Percentiles rank a stretch among this genome's conserved stretches.
Conservation (phyloP, 169 alveolate species). For the Babesia bigemina region DNA sequence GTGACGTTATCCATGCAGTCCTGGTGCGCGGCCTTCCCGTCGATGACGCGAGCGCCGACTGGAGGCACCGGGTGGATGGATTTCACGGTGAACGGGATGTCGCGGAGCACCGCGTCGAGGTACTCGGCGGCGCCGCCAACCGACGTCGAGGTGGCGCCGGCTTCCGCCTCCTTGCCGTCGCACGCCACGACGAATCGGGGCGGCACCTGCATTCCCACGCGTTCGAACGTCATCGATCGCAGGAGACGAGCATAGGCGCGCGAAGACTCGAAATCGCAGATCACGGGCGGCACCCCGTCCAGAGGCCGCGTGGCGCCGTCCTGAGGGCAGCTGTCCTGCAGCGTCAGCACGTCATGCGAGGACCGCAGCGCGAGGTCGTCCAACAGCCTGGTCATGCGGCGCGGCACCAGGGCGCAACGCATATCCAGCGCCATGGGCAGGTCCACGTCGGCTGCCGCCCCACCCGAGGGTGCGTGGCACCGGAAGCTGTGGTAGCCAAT, state of each 20-base stretch:
- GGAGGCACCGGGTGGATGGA: slow-evolving; percentile 11
- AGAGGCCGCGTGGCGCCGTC: slow-evolving; percentile 38
- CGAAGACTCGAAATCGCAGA: slow-evolving; percentile 71
- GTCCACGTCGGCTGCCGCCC: not conserved
- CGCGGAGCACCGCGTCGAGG: slow-evolving; percentile 52
- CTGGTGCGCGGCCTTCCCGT: not conserved
- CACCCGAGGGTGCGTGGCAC: slow-evolving; percentile 2
- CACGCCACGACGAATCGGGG: slow-evolving; percentile 80
- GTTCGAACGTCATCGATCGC: slow-evolving; percentile 72
- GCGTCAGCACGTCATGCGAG: not conserved
- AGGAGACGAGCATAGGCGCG: slow-evolving; percentile 73
- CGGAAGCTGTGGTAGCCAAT: slow-evolving; percentile 29
- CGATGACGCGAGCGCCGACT: not conserved
- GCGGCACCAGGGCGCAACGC: slow-evolving; percentile 7
- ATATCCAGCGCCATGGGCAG: slow-evolving; percentile 1
- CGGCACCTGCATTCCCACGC: slow-evolving; percentile 80
- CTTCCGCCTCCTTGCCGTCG: slow-evolving; percentile 77
- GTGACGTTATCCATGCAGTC: not conserved
- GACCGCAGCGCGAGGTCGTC: slow-evolving; percentile 6
- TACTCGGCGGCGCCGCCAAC: slow-evolving; percentile 43
- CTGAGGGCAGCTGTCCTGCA: slow-evolving; percentile 13
- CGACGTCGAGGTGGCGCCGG: slow-evolving; percentile 52
- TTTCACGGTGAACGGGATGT: slow-evolving; percentile 44
- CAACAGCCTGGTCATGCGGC: not conserved
- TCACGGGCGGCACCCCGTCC: slow-evolving; percentile 77